A percentile compares a stretch with the other conserved stretches of the same genome.
Evolutionary conservation across 495 filamentous ascomycete species (phyloP).

Genomic region (Penicillium samsonianum): DNA sequence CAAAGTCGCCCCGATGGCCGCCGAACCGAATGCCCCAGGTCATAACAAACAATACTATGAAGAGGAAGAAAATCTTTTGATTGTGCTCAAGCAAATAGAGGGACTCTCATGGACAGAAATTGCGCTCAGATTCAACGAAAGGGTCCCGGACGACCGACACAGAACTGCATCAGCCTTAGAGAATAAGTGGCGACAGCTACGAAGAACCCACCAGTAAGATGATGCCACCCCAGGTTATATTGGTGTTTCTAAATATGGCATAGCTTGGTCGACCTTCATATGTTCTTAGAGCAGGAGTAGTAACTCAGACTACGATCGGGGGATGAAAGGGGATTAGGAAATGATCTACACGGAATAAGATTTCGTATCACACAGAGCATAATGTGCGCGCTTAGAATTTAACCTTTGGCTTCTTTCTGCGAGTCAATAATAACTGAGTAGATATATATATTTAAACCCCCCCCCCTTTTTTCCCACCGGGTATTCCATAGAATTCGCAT

Average conservation of each 20-base stretch:
- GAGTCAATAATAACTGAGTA: background rate
- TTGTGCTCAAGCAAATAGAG: constrained; percentile 1
- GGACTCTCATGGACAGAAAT: constrained; percentile 6
- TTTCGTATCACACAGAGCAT: background rate
- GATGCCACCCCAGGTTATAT: background rate
- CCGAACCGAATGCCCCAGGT: constrained; percentile 9
- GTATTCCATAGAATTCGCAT: background rate
- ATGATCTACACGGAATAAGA: constrained; percentile 1
- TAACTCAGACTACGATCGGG: background rate
- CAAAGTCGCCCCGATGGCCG: background rate
- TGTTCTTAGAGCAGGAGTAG: background rate
- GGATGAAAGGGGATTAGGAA: background rate
- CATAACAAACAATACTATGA: constrained; percentile 13
- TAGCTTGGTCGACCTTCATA: background rate
- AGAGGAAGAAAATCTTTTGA: constrained; percentile 9
- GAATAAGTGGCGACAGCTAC: constrained; percentile 12
- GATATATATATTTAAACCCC: background rate
- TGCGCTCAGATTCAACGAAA: constrained; percentile 10
- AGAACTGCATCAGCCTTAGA: constrained; percentile 12
- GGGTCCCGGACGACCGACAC: constrained; percentile 8
- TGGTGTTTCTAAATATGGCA: constrained; percentile 2
- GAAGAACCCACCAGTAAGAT: background rate
- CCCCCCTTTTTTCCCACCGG: background rate
- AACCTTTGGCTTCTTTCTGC: background rate
- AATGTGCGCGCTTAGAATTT: constrained; percentile 1